phyloP scores from a whole-genome alignment of 2,329 filamentous ascomycete genomes.

The Lasiodiplodia sp. region DNA sequence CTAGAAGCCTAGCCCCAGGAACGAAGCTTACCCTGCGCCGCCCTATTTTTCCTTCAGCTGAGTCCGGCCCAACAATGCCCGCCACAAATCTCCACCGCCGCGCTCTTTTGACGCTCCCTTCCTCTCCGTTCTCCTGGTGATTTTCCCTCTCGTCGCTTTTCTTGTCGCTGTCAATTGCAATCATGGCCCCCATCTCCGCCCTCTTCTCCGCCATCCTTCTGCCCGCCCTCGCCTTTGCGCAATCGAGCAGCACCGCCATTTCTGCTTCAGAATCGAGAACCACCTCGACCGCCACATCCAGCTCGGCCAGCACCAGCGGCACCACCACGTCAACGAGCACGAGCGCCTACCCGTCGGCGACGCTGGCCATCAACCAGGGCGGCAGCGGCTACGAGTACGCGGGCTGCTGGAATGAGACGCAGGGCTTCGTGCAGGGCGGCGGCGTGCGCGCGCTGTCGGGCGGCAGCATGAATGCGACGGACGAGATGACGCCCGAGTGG shows the following conservation, averaged over 20 bases:
- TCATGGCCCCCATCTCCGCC: slow-evolving; percentile 6
- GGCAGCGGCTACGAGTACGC: slow-evolving; percentile 15
- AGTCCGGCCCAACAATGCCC: slow-evolving; percentile 4
- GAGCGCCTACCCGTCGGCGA: slow-evolving; percentile 10
- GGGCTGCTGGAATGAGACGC: slow-evolving; percentile 29
- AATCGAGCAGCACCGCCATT: neutral
- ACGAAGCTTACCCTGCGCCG: neutral
- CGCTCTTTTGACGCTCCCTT: neutral
- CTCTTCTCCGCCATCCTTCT: slow-evolving; percentile 5
- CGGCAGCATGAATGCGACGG: slow-evolving; percentile 17
- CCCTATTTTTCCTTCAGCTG: slow-evolving; percentile 11
- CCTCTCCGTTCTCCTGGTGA: neutral
- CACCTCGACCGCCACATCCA: neutral
- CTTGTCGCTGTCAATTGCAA: neutral
- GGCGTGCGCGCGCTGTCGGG: slow-evolving; percentile 23
- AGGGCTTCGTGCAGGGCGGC: slow-evolving; percentile 14
- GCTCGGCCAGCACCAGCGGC: neutral
- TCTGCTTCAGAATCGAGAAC: neutral
- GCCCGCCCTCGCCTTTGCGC: slow-evolving; percentile 11
- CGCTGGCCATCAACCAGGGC: slow-evolving; percentile 16
- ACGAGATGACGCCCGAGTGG: slow-evolving; percentile 14
- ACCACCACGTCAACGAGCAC: neutral
- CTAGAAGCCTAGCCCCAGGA: slow-evolving; percentile 14
- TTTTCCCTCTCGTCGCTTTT: neutral
- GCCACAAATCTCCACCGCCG: slow-evolving; percentile 23